Base-by-base conservation (phyloP, 306 rosid genomes). In the Crataegus laevigata region DNA sequence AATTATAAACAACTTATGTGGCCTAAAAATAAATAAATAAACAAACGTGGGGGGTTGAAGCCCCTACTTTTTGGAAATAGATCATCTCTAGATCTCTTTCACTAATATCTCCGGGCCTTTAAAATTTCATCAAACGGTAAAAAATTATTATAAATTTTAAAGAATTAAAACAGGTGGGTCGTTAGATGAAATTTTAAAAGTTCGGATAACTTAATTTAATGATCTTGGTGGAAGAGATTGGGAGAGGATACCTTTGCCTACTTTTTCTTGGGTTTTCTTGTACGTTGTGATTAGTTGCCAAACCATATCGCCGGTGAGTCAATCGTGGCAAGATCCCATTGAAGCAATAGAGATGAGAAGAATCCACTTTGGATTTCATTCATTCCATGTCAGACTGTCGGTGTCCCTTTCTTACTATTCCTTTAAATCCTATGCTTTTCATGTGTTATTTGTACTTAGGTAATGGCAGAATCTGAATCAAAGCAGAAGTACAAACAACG, bases 281-380 rank as follows among this genome's bases (percentile, higher is more conserved):
- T 21, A 43, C 28, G 2, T 40, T n/a, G 67, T 40, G 54, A 13
- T 3, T 17, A 8, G 58, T 26, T 4, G 7, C 38, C 38, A 60
- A 73, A 40, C 42, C 77, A 26, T 29, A 73, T 43, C 30, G 13
- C 59, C 43, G 42, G 59, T 19, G 19, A n/a, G 61, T 5, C 74
- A 71, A 38, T 66, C 68, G 79, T 79, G 85, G 81, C 72, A 38
- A 24, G 0, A 7, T 72, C 38, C 15, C 36, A 78, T 3, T 82
- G 88, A 84, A 32, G 19, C 40, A 79, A 42, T 72, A 59, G 28
- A 64, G 88, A 85, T 82, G 78, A 82, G 88, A 28, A 36, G 9
- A 75, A 72, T 80, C 51, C 4, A 8, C 26, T 28, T 24, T 72
- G 84, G 84, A 77, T 77, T 73, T 73, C 66, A n/a, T 5, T 40